Conservation (phyloP, 2,329 filamentous ascomycete genomes). For the Epichloe scottii region DNA sequence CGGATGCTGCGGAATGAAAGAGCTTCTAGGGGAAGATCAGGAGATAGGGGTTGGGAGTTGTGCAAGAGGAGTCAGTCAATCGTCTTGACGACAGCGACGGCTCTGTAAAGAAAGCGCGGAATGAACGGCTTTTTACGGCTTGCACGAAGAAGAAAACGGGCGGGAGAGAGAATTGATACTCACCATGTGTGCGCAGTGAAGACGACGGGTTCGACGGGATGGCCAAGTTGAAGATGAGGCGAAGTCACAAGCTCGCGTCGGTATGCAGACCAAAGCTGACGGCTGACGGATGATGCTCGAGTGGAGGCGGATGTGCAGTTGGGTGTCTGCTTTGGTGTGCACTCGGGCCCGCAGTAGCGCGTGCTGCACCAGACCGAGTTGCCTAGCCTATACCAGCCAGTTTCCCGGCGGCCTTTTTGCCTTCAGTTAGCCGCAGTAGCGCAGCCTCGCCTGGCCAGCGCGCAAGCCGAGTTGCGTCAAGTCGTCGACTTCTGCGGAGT, state of each 20-base stretch:
- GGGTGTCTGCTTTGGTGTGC: neutral
- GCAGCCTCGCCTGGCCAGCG: too few species aligned
- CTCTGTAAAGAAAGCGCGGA: neutral
- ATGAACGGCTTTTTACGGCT: neutral
- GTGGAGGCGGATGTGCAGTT: neutral
- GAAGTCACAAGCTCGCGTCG: neutral
- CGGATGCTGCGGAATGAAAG: neutral
- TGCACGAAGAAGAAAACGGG: neutral
- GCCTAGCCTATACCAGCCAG: too few species aligned
- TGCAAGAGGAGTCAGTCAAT: neutral
- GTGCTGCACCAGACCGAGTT: neutral
- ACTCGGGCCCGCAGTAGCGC: neutral
- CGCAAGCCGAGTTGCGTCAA: too few species aligned
- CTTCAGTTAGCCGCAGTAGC: too few species aligned
- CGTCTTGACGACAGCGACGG: neutral
- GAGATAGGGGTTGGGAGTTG: neutral
- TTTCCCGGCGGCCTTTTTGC: too few species aligned
- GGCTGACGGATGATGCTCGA: neutral
- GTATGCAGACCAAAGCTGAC: neutral
- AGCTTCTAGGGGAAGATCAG: neutral
- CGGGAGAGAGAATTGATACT: neutral
- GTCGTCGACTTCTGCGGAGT: too few species aligned
- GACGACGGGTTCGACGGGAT: neutral
- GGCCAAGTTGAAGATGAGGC: neutral
- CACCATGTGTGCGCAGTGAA: constrained; percentile 1